Evolutionary conservation across 192 early-diverging fungal species (phyloP), one percentile per base, ranked within the genome.

Genomic region (Cladochytrium replicatum): DNA sequence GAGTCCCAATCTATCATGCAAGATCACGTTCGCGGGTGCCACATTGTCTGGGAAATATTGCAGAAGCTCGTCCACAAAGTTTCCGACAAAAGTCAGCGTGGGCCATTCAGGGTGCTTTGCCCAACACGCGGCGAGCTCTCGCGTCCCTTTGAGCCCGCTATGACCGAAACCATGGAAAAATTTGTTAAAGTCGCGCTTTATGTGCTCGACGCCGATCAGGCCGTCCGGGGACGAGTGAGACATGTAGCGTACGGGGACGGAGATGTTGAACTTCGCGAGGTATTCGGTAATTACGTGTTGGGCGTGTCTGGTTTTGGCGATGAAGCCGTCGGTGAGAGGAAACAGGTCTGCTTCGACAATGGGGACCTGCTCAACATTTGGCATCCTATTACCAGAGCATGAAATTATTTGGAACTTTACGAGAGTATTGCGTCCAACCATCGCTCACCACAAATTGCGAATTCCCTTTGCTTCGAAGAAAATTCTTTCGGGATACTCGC

Each of bases 351-450:
- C n/a, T 54, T 54, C 43, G 13, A 24, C 19, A 7, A 24, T n/a
- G n/a, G 43, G 23, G 6, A 54, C 46, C 37, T 54, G 52, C 29
- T 54, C 52, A 25, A 45, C 11, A 27, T 54, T 54, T 5, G 52
- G 52, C 25, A 54, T 8, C 52, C 52, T 46, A 22, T 37, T n/a
- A n/a, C n/a, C n/a, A n/a, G n/a, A n/a, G n/a, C n/a, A n/a, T n/a
- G n/a, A n/a, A n/a, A n/a, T n/a, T n/a, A n/a, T n/a, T n/a, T n/a
- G n/a, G n/a, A n/a, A n/a, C n/a, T n/a, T n/a, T n/a, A n/a, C n/a
- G n/a, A n/a, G n/a, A n/a, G n/a, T n/a, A n/a, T n/a, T n/a, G n/a
- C n/a, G n/a, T n/a, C n/a, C n/a, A n/a, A n/a, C n/a, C n/a, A n/a
- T n/a, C n/a, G n/a, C n/a, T n/a, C n/a, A n/a, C n/a, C n/a, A n/a